phyloP scores from a whole-genome alignment of 2,329 filamentous ascomycete genomes.

The Celoporthe dispersa region DNA sequence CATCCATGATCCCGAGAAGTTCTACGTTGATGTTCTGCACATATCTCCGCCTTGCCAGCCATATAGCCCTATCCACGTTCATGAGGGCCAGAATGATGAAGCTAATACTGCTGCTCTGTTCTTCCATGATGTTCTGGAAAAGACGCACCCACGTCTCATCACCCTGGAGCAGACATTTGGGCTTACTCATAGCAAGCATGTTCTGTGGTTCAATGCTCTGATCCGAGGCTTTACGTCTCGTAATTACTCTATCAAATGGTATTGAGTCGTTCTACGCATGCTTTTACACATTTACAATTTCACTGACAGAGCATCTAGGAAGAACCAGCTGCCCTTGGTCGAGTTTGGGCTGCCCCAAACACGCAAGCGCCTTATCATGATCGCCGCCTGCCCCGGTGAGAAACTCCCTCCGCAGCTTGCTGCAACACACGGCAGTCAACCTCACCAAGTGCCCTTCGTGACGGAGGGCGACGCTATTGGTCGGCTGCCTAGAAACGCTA shows the following conservation, averaged over 20 bases:
- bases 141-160: slow-evolving; percentile 66
- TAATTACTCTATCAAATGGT: slow-evolving; percentile 74
- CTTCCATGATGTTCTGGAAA: slow-evolving; percentile 59
- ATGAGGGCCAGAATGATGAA: slow-evolving; percentile 62
- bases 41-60: slow-evolving; percentile 78
- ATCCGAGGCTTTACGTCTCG: slow-evolving; percentile 66
- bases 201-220: slow-evolving; percentile 60
- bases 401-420: slow-evolving; percentile 66
- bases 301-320: neutral
- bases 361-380: slow-evolving; percentile 58
- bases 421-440: slow-evolving; percentile 57
- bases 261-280: neutral
- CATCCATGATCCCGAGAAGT: slow-evolving; percentile 39
- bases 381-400: slow-evolving; percentile 71
- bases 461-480: slow-evolving; percentile 50
- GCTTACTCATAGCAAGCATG: slow-evolving; percentile 57
- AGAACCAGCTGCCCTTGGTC: slow-evolving; percentile 56
- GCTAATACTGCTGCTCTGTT: slow-evolving; percentile 66
- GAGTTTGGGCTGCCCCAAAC: slow-evolving; percentile 57
- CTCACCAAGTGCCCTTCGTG: slow-evolving; percentile 44
- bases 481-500: slow-evolving; percentile 36
- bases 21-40: slow-evolving; percentile 70
- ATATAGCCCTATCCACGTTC: slow-evolving; percentile 73
- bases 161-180: slow-evolving; percentile 83
- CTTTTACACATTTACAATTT: neutral